Percentiles rank a stretch among this genome's conserved stretches.
phyloP scores from a whole-genome alignment of 2,329 filamentous ascomycete species.

The Calonectria pseudoturangicola region DNA sequence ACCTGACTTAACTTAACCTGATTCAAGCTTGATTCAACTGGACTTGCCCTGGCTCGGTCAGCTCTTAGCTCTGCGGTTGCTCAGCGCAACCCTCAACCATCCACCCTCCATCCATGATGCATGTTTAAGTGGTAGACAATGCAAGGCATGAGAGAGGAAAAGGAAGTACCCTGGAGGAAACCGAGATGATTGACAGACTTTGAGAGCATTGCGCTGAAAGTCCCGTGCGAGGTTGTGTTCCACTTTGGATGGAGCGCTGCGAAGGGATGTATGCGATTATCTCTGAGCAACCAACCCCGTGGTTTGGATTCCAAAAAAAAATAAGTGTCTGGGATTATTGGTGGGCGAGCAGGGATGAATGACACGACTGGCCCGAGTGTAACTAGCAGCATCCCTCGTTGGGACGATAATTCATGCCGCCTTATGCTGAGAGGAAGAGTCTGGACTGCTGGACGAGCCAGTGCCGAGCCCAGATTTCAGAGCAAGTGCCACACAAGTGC shows the following conservation, averaged over 20 bases:
- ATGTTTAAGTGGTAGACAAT: neutral
- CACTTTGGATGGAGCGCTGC: slow-evolving; percentile 34
- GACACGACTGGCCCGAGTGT: slow-evolving; percentile 17
- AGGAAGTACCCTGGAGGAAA: slow-evolving; percentile 10
- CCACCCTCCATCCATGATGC: slow-evolving; percentile 11
- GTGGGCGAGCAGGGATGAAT: neutral
- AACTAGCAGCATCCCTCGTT: neutral
- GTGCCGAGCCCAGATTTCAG: slow-evolving; percentile 13
- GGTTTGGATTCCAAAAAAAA: slow-evolving; percentile 21
- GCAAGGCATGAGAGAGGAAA: slow-evolving; percentile 6
- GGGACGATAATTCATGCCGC: slow-evolving; percentile 26
- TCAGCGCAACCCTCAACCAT: neutral
- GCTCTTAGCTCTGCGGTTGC: neutral
- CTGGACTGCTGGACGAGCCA: slow-evolving; percentile 9
- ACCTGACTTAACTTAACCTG: slow-evolving; percentile 31
- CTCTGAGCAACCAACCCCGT: slow-evolving; percentile 19
- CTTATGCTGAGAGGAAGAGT: slow-evolving; percentile 23
- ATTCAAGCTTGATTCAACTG: neutral
- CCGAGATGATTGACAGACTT: neutral
- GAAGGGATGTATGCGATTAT: slow-evolving; percentile 21
- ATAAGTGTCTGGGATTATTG: slow-evolving; percentile 21
- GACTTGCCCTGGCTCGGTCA: too few species aligned
- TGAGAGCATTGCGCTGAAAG: slow-evolving; percentile 22
- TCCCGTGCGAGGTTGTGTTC: slow-evolving; percentile 24
- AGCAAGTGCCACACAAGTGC: slow-evolving; percentile 1